These are phyloP conservation scores for Liquidambar formosana DNA, from an alignment of 164 flowering plant species.

Conservation along the genomic window DNA sequence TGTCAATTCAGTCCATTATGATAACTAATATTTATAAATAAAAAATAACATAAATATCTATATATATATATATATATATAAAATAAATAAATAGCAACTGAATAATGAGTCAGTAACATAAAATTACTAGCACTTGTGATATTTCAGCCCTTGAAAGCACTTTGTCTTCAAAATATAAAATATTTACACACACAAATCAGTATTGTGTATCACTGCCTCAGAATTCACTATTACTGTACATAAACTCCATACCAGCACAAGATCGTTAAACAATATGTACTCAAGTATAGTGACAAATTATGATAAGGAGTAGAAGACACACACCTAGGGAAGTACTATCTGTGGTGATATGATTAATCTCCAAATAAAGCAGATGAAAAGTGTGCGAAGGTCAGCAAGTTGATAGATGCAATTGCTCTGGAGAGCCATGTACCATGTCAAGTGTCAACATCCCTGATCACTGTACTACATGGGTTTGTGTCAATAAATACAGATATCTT, in stretches of 20 bases:
- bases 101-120: not conserved
- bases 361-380: not conserved
- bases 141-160: not conserved
- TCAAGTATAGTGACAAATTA: not conserved
- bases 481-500: not conserved
- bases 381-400: not conserved
- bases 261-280: not conserved
- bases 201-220: not conserved
- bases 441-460: not conserved
- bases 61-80: no score
- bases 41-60: no score
- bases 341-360: not conserved
- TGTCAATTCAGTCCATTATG: no score
- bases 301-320: not conserved
- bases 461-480: not conserved
- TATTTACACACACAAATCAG: not conserved
- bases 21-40: no score
- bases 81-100: not conserved
- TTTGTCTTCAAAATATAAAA: constrained; percentile 9
- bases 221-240: not conserved
- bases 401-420: not conserved
- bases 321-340: not conserved
- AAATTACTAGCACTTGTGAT: not conserved
- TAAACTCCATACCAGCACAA: not conserved
- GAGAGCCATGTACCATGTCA: not conserved